phyloP scores from a whole-genome alignment of 164 flowering plant species.

The Vitis cinerea region DNA sequence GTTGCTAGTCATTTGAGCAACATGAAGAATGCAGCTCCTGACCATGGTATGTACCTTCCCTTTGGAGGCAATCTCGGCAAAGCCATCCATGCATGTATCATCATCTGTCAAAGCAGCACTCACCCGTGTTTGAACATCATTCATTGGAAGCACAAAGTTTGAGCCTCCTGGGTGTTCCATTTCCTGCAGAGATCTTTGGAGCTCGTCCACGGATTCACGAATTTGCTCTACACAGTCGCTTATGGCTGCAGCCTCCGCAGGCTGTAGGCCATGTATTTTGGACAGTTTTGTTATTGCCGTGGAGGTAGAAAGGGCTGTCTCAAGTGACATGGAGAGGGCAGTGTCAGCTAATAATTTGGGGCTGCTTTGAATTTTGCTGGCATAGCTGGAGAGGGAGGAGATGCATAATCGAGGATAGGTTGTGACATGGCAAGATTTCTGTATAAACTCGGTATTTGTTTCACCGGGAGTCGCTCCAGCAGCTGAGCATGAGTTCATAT shows the following conservation, averaged over 20 bases:
- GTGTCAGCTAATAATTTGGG: conserved; percentile 28
- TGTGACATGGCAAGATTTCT: conserved; percentile 29
- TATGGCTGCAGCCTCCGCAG: conserved; percentile 25
- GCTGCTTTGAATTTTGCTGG: conserved; percentile 22
- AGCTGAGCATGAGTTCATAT: conserved; percentile 6
- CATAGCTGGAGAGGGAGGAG: conserved; percentile 25
- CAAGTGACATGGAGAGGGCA: conserved; percentile 27
- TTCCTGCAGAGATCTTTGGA: conserved; percentile 24
- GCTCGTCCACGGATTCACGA: conserved; percentile 33
- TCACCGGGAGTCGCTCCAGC: background rate
- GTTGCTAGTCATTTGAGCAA: conserved; percentile 31
- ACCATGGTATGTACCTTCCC: conserved; percentile 11
- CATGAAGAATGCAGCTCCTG: conserved; percentile 4
- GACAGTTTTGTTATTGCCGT: conserved; percentile 12
- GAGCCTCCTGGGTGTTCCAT: conserved; percentile 8
- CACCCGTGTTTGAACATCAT: conserved; percentile 37
- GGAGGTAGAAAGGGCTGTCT: conserved; percentile 11
- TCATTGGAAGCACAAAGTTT: conserved; percentile 16
- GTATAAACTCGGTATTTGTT: conserved; percentile 17
- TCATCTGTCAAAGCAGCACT: conserved; percentile 54
- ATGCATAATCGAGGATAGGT: conserved; percentile 28
- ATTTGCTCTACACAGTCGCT: conserved; percentile 37
- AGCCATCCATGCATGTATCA: conserved; percentile 50
- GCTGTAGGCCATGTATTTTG: conserved; percentile 12
- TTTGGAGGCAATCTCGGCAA: conserved; percentile 17